Evolutionary conservation across 352 stramenopile species (phyloP).

Genomic region (Globisporangium spinosum): DNA sequence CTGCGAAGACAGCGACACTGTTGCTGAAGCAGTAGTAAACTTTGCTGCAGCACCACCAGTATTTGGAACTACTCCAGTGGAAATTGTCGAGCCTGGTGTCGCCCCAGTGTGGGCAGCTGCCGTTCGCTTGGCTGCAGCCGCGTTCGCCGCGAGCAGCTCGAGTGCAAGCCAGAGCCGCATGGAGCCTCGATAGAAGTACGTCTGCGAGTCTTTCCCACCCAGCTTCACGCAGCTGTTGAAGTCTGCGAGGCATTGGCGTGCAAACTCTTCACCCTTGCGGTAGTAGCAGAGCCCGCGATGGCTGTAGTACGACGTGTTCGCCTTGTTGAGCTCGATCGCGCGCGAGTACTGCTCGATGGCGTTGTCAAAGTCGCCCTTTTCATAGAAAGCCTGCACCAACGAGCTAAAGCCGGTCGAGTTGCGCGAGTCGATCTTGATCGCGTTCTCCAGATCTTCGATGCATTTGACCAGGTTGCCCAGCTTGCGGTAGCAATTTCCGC

Average conservation of each 20-base stretch:
- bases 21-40: neutral
- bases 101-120: neutral
- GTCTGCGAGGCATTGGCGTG: conserved; percentile 55
- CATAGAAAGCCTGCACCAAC: conserved; percentile 64
- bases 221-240: conserved; percentile 75
- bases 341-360: conserved; percentile 57
- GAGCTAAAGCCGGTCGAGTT: conserved; percentile 58
- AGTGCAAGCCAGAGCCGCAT: conserved; percentile 61
- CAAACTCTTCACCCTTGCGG: conserved; percentile 49
- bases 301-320: conserved; percentile 57
- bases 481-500: conserved; percentile 59
- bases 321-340: conserved; percentile 62
- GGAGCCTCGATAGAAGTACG: conserved; percentile 75
- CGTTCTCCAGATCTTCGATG: conserved; percentile 66
- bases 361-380: conserved; percentile 45
- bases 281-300: conserved; percentile 72
- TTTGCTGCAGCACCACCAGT: neutral
- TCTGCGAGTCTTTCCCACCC: conserved; percentile 64
- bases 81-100: neutral
- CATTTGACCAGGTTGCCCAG: conserved; percentile 59
- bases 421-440: conserved; percentile 65
- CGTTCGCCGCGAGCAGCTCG: conserved; percentile 26
- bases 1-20: neutral
- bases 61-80: neutral
- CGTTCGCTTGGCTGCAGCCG: neutral